phyloP scores from a whole-genome alignment of 257 asterid genomes.

The Solanum sparsipilum region DNA sequence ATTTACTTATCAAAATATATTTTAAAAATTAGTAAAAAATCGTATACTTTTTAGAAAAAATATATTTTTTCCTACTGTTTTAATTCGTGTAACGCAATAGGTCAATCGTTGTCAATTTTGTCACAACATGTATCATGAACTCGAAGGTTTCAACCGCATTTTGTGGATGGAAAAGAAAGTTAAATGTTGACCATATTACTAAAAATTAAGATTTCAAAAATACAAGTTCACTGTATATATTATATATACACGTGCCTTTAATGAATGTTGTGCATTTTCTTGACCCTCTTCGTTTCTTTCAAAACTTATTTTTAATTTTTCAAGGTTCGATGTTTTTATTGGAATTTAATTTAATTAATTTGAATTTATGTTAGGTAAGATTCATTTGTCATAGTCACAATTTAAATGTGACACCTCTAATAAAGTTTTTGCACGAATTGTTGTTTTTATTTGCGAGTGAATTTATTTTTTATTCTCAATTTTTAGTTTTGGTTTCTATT shows the following conservation, averaged over 20 bases:
- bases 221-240: neutral
- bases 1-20: neutral
- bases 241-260: neutral
- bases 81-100: neutral
- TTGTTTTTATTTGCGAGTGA: neutral
- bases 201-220: neutral
- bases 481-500: neutral
- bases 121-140: neutral
- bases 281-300: neutral
- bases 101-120: constrained; percentile 1
- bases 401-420: no score
- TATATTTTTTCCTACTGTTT: neutral
- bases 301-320: neutral
- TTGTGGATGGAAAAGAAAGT: neutral
- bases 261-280: neutral
- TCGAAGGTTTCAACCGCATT: neutral
- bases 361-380: neutral
- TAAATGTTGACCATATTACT: neutral
- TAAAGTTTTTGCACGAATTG: neutral
- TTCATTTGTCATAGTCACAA: neutral
- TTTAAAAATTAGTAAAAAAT: neutral
- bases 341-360: neutral
- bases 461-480: neutral
- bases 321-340: fast-evolving
- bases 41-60: no score